Conservation (phyloP, 2,329 filamentous ascomycete species). For the Monosporascus sp. region DNA sequence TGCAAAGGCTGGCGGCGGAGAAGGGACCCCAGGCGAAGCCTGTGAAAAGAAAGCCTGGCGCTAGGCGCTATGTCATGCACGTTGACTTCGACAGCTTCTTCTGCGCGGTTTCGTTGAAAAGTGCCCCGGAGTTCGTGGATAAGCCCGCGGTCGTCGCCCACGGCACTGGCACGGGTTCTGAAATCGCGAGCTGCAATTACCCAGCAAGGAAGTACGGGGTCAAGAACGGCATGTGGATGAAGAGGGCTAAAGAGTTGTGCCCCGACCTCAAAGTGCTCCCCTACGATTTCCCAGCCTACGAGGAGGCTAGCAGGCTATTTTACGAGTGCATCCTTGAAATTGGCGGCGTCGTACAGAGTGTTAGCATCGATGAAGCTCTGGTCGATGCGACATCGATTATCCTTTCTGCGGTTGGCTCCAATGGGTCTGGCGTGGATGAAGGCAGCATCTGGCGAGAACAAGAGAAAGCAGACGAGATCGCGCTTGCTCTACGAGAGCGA, state of each 20-base stretch:
- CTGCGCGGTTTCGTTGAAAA: conserved; percentile 81
- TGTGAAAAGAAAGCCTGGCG: conserved; percentile 50
- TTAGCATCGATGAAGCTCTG: conserved; percentile 93
- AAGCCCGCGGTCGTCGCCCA: conserved; percentile 89
- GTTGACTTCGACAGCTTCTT: conserved; percentile 99
- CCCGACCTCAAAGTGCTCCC: conserved; percentile 83
- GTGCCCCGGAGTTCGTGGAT: conserved; percentile 65
- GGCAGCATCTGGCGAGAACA: conserved; percentile 73
- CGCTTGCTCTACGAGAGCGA: conserved; percentile 57
- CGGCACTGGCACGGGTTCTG: conserved; percentile 75
- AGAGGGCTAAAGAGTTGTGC: conserved; percentile 74
- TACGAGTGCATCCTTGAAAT: conserved; percentile 78
- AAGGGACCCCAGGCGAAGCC: conserved; percentile 44
- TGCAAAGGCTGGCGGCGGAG: conserved; percentile 75
- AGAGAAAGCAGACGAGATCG: conserved; percentile 68
- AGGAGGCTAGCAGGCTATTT: conserved; percentile 82
- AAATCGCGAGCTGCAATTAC: conserved; percentile 98
- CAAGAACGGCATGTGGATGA: conserved; percentile 99
- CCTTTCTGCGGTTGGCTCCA: conserved; percentile 57
- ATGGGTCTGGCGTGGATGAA: conserved; percentile 60
- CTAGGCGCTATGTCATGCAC: conserved; percentile 80
- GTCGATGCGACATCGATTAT: conserved; percentile 75
- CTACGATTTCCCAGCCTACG: conserved; percentile 93
- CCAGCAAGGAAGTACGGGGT: conserved; percentile 78
- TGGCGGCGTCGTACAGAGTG: conserved; percentile 84